Evolutionary conservation across 2,329 filamentous ascomycete species (phyloP), one percentile per base, ranked within the genome.

Genomic region (Coccinonectria pachysandricola): DNA sequence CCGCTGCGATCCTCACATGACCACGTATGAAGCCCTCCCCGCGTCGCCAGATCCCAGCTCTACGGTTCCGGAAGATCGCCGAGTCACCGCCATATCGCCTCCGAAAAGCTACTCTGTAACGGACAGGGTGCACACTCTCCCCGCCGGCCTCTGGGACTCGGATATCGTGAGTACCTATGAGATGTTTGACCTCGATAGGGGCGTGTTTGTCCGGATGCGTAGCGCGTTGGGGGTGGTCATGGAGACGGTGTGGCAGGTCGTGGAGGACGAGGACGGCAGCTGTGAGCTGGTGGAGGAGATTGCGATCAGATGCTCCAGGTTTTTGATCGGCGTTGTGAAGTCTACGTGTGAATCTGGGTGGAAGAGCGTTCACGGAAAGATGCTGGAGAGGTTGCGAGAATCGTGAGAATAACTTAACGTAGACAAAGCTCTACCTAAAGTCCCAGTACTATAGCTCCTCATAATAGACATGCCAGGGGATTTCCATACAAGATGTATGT

Each of bases 91-190:
- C 13, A 31, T 47, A 15, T 42, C 38, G 11, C 37, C 48, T 19
- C 49, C 52, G n/a, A 44, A 47, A 24, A 52, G 55, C 35, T 72
- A 64, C 49, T 52, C 55, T 16, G 64, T 71, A 13, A 65, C 57
- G 6, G 64, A 68, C 35, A 51, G 57, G 19, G 56, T 70, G 6
- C 65, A 70, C 39, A 55, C 65, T 19, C 52, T 72, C 13, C 67
- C 68, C 4, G 65, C 65, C 9, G 66, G 67, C 3, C 53, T 73
- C 15, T 72, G 65, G 66, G 65, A 68, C 41, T 63, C 57, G 26
- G 61, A 64, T 24, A 62, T 72, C 6, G 56, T 64, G 27, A 71
- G 66, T 51, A 60, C 48, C 5, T 68, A 68, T 42, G 68, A 72
- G 48, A 65, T 72, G 34, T 61, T 64, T 11, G 49, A 68, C 34